Percentiles rank a stretch among this genome's conserved stretches.
These are phyloP conservation scores for Aspergillus baeticus DNA, from an alignment of 495 filamentous ascomycete genomes.

Conservation along the genomic window DNA sequence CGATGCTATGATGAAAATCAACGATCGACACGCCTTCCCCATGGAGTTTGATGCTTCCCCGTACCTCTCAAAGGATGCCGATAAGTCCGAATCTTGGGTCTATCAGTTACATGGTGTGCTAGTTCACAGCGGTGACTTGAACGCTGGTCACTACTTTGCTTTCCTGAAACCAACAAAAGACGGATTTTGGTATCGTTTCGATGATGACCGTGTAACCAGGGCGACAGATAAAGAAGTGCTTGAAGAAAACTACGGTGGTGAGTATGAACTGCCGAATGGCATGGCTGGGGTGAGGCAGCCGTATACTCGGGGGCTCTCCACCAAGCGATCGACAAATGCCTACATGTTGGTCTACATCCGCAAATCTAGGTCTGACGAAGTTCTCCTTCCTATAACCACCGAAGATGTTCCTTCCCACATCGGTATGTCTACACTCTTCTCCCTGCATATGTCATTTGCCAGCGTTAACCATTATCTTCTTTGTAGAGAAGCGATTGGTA, in stretches of 20 bases:
- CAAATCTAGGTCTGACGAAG: constrained; percentile 74
- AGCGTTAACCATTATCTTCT: constrained; percentile 27
- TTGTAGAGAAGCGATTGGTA: constrained; percentile 62
- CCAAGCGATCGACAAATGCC: constrained; percentile 74
- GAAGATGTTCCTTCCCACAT: constrained; percentile 84
- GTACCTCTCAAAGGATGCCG: constrained; percentile 84
- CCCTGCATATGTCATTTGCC: constrained; percentile 1
- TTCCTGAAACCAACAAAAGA: constrained; percentile 92
- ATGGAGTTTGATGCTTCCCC: constrained; percentile 86
- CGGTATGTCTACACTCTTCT: constrained; percentile 45
- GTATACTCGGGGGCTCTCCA: constrained; percentile 63
- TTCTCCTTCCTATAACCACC: constrained; percentile 70
- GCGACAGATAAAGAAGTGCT: constrained; percentile 88
- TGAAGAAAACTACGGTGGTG: constrained; percentile 95
- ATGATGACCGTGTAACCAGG: constrained; percentile 93
- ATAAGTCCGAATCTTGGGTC: constrained; percentile 81
- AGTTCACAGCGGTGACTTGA: constrained; percentile 94
- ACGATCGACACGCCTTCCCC: constrained; percentile 96
- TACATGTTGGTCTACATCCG: constrained; percentile 99
- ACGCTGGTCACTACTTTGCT: constrained; percentile 99
- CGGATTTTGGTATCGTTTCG: constrained; percentile 93
- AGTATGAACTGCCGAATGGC: constrained; percentile 67
- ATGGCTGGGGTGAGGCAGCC: constrained; percentile 58
- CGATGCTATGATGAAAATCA: constrained; percentile 98
- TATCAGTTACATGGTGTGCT: constrained; percentile 95